phyloP scores from a whole-genome alignment of 352 stramenopile species.

The Phytophthora pini region DNA sequence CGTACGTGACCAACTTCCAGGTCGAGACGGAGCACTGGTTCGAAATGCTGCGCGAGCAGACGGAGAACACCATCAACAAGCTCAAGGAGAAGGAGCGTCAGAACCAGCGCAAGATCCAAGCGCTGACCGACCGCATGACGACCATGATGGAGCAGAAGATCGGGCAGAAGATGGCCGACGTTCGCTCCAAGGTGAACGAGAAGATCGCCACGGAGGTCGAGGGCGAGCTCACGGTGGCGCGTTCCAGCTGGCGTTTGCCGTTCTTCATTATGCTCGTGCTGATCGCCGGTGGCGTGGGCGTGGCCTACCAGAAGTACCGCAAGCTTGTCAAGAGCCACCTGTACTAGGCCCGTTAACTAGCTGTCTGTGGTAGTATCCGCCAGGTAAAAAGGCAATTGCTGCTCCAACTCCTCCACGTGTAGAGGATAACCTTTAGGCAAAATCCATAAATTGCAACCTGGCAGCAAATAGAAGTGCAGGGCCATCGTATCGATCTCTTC shows the following conservation, averaged over 20 bases:
- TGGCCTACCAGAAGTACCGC: constrained; percentile 89
- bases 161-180: constrained; percentile 63
- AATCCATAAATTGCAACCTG: constrained; percentile 8
- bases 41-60: constrained; percentile 82
- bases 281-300: constrained; percentile 58
- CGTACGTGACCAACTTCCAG: constrained; percentile 83
- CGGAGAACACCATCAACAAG: constrained; percentile 76
- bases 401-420: constrained; percentile 9
- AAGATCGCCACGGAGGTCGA: constrained; percentile 80
- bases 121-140: constrained; percentile 74
- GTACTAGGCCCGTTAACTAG: constrained; percentile 52
- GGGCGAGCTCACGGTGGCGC: constrained; percentile 64
- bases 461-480: constrained; percentile 27
- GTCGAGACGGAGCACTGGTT: constrained; percentile 87
- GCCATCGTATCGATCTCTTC: background rate
- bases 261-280: constrained; percentile 82
- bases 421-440: constrained; percentile 10
- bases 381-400: constrained; percentile 12
- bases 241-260: constrained; percentile 76
- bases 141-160: constrained; percentile 81
- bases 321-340: constrained; percentile 87
- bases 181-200: constrained; percentile 66
- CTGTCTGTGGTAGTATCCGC: constrained; percentile 30
- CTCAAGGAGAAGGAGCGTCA: constrained; percentile 73
- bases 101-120: constrained; percentile 79